Evolutionary conservation across 2,329 filamentous ascomycete genomes (phyloP).

Genomic region (Aspergillus neoniger): DNA sequence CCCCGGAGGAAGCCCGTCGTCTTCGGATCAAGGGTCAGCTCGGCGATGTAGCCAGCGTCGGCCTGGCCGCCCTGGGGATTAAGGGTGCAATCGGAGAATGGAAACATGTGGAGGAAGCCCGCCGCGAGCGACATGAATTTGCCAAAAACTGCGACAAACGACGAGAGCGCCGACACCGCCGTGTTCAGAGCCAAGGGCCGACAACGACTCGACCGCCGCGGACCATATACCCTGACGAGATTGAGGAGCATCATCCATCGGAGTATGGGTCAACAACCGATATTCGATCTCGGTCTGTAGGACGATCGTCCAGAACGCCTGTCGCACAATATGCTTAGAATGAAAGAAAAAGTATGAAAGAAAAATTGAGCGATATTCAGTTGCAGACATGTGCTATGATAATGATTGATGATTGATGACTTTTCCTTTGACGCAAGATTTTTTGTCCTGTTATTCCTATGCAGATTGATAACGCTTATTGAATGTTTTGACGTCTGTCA

Average conservation of each 20-base stretch:
- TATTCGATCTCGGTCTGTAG: constrained; percentile 14
- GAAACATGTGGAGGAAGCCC: constrained; percentile 67
- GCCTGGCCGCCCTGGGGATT: constrained; percentile 67
- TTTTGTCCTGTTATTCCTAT: background rate
- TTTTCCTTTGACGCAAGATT: background rate
- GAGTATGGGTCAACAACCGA: constrained; percentile 9
- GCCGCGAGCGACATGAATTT: constrained; percentile 58
- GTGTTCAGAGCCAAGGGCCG: constrained; percentile 27
- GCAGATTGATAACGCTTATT: background rate
- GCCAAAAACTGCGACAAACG: constrained; percentile 48
- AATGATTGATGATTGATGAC: constrained; percentile 6
- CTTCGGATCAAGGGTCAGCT: constrained; percentile 64
- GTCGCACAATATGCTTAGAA: constrained; percentile 1
- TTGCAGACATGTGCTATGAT: constrained; percentile 2
- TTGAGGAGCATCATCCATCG: constrained; percentile 26
- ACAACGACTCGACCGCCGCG: constrained; percentile 14
- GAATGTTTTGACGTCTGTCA: background rate
- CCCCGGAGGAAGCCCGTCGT: constrained; percentile 62
- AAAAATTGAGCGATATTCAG: too few relatives aligned
- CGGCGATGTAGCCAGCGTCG: constrained; percentile 66
- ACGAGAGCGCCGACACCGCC: constrained; percentile 49
- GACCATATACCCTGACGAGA: constrained; percentile 34
- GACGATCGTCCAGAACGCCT: constrained; percentile 1
- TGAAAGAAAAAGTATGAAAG: background rate
- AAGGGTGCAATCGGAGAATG: constrained; percentile 67